These are phyloP conservation scores for Penicillium bovifimosum DNA, from an alignment of 495 filamentous ascomycete species.

Conservation along the genomic window DNA sequence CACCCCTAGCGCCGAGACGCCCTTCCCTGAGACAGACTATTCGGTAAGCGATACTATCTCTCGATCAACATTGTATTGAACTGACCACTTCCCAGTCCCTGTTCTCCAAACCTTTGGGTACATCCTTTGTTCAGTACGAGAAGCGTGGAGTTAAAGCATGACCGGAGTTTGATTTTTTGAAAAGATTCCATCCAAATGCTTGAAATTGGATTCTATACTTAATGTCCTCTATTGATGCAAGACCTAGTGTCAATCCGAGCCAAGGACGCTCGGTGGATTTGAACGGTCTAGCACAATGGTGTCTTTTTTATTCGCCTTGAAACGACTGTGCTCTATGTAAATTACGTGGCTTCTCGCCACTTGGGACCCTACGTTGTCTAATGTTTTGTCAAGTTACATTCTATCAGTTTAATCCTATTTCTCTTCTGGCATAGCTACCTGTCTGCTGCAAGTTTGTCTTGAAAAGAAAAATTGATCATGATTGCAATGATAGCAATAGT, in stretches of 20 bases:
- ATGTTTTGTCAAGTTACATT: background rate
- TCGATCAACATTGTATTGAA: background rate
- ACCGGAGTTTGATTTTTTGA: conserved; percentile 9
- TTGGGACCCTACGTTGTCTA: background rate
- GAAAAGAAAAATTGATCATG: background rate
- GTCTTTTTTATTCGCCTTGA: background rate
- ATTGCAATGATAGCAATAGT: conserved; percentile 14
- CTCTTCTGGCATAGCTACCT: too few relatives aligned
- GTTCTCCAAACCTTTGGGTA: conserved; percentile 45
- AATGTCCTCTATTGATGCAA: conserved; percentile 2
- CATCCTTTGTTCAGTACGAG: conserved; percentile 40
- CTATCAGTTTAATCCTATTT: conserved; percentile 6
- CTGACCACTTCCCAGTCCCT: conserved; percentile 35
- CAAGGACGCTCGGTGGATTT: background rate
- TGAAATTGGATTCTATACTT: conserved; percentile 2
- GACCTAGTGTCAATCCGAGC: background rate
- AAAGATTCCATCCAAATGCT: background rate
- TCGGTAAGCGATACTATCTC: conserved; percentile 31
- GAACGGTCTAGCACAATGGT: background rate
- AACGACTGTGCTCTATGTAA: conserved; percentile 21
- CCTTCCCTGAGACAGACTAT: conserved; percentile 47
- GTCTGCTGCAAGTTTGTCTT: too few relatives aligned
- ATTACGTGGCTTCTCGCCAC: conserved; percentile 11
- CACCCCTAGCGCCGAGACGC: conserved; percentile 23
- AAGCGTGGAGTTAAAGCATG: conserved; percentile 34